Evolutionary conservation across 2,329 filamentous ascomycete genomes (phyloP).

Genomic region (Plenodomus biglobosus): DNA sequence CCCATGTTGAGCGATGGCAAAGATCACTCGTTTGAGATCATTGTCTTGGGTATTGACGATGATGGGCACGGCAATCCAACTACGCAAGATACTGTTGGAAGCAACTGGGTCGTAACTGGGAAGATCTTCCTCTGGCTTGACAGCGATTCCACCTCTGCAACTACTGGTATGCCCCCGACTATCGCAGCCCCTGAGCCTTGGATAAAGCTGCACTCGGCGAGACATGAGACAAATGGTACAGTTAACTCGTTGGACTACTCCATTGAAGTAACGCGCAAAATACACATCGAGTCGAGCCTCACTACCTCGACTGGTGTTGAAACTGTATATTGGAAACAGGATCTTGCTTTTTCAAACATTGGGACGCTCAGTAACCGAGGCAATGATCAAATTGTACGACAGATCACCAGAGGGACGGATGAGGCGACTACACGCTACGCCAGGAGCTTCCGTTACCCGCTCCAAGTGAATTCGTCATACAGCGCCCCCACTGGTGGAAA

Average conservation of each 20-base stretch:
- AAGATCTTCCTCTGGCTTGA: conserved; percentile 81
- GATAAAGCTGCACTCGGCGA: conserved; percentile 54
- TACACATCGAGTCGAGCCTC: conserved; percentile 58
- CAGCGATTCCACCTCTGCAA: conserved; percentile 51
- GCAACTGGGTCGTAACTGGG: conserved; percentile 73
- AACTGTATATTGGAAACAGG: conserved; percentile 60
- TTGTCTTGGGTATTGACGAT: conserved; percentile 66
- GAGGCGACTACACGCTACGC: conserved; percentile 40
- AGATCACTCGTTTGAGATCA: conserved; percentile 67
- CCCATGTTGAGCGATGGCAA: conserved; percentile 67
- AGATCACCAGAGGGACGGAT: conserved; percentile 55
- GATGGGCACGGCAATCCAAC: conserved; percentile 51
- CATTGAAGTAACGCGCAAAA: conserved; percentile 57
- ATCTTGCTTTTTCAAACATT: conserved; percentile 58
- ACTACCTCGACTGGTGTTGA: conserved; percentile 51
- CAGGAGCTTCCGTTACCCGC: conserved; percentile 60
- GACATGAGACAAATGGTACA: conserved; percentile 54
- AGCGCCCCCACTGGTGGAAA: conserved; percentile 45
- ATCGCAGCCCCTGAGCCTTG: conserved; percentile 47
- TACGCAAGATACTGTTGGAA: conserved; percentile 60
- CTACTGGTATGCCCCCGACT: conserved; percentile 51
- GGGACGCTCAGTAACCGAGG: conserved; percentile 59
- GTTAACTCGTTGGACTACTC: conserved; percentile 64
- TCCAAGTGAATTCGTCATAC: conserved; percentile 60
- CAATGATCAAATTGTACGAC: conserved; percentile 56